A percentile compares a stretch with the other conserved stretches of the same genome.
These are phyloP conservation scores for Trichocladium uniseriatum DNA, from an alignment of 495 filamentous ascomycete species.

Conservation along the genomic window DNA sequence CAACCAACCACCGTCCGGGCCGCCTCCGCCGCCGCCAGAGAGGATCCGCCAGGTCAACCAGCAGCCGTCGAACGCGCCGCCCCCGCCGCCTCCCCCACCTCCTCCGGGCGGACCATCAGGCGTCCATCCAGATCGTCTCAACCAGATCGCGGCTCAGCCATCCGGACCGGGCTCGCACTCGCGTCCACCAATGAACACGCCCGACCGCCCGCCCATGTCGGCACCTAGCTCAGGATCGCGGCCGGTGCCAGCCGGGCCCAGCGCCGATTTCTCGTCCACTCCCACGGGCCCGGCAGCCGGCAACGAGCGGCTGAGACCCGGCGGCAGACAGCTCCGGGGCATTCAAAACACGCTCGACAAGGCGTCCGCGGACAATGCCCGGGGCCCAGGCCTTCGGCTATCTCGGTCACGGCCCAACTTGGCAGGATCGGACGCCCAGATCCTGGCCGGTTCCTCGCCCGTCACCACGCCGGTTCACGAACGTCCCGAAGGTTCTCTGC, in stretches of 20 bases:
- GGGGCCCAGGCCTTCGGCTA: constrained; percentile 27
- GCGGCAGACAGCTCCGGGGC: constrained; percentile 38
- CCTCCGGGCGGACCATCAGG: constrained; percentile 15
- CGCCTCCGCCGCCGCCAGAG: constrained; percentile 31
- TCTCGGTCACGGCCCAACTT: constrained; percentile 32
- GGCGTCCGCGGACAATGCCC: constrained; percentile 26
- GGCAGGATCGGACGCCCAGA: constrained; percentile 39
- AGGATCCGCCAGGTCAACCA: constrained; percentile 31
- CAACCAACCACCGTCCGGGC: constrained; percentile 17
- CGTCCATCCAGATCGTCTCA: constrained; percentile 45
- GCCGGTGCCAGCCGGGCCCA: constrained; percentile 16
- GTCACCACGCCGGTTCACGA: constrained; percentile 38
- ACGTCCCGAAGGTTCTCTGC: constrained; percentile 27
- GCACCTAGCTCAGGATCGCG: constrained; percentile 16
- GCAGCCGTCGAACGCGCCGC: constrained; percentile 17
- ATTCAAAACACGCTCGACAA: constrained; percentile 46
- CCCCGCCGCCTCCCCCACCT: constrained; percentile 15
- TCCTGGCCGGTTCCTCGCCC: constrained; percentile 39
- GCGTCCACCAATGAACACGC: constrained; percentile 25
- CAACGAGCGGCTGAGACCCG: constrained; percentile 37
- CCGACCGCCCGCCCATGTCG: constrained; percentile 28
- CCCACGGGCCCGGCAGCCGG: constrained; percentile 41
- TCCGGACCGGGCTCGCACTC: constrained; percentile 17
- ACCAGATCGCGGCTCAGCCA: constrained; percentile 23
- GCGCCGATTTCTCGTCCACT: constrained; percentile 27